phyloP scores from a whole-genome alignment of 208 protist species.

The Porcisia hertigi region DNA sequence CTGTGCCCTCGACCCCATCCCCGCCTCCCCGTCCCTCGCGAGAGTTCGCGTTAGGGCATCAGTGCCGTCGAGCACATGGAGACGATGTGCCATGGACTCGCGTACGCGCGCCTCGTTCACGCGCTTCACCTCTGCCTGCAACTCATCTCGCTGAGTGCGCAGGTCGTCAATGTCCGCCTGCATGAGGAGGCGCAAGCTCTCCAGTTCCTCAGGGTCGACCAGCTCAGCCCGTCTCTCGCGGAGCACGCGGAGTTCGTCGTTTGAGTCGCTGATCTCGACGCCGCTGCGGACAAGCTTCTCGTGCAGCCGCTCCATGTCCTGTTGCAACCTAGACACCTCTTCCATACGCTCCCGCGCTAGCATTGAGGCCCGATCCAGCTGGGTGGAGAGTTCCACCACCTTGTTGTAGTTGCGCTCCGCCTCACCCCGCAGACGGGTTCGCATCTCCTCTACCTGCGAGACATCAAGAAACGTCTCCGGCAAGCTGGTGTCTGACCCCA shows the following conservation, averaged over 20 bases:
- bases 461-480: slow-evolving; percentile 79
- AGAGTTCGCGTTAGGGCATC: slow-evolving; percentile 30
- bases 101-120: slow-evolving; percentile 32
- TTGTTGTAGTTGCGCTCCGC: slow-evolving; percentile 66
- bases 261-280: slow-evolving; percentile 42
- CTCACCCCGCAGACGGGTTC: slow-evolving; percentile 52
- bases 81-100: slow-evolving; percentile 21
- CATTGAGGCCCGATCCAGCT: slow-evolving; percentile 71
- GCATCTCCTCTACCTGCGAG: slow-evolving; percentile 86
- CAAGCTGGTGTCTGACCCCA: slow-evolving; percentile 41
- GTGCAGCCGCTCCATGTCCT: slow-evolving; percentile 46
- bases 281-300: slow-evolving; percentile 40
- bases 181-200: slow-evolving; percentile 75
- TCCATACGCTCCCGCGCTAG: slow-evolving; percentile 57
- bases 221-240: slow-evolving; percentile 47
- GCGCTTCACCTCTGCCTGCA: slow-evolving; percentile 49
- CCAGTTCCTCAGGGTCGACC: slow-evolving; percentile 66
- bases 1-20: slow-evolving; percentile 15
- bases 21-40: slow-evolving; percentile 16
- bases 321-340: slow-evolving; percentile 50
- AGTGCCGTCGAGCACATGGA: slow-evolving; percentile 16
- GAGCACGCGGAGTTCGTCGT: slow-evolving; percentile 45
- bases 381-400: slow-evolving; percentile 62
- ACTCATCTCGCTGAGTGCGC: slow-evolving; percentile 46
- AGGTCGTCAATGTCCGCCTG: slow-evolving; percentile 79